Percentiles rank a stretch among this genome's conserved stretches.
These are phyloP conservation scores for Aspergillus fijiensis DNA, from an alignment of 2,329 filamentous ascomycete species.

Conservation along the genomic window DNA sequence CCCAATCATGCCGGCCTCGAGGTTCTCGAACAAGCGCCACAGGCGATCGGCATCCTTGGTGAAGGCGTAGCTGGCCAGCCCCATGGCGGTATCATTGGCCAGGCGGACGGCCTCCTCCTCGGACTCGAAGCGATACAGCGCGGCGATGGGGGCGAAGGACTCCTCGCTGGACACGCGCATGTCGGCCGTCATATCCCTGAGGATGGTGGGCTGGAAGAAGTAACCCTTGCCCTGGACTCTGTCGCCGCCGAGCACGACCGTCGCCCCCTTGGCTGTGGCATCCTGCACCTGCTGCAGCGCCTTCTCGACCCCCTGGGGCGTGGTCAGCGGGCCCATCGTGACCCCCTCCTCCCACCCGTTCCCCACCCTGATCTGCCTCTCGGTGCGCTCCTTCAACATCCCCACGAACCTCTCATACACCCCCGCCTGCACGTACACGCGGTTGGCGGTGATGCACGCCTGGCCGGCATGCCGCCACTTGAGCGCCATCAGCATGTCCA, in stretches of 20 bases:
- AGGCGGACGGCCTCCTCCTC: conserved; percentile 62
- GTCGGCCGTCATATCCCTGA: conserved; percentile 57
- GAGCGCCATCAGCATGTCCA: conserved; percentile 41
- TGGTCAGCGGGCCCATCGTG: conserved; percentile 62
- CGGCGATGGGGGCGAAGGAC: conserved; percentile 64
- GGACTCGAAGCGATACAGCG: conserved; percentile 63
- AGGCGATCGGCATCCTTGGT: conserved; percentile 66
- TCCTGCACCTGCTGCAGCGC: conserved; percentile 61
- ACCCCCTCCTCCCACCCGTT: conserved; percentile 56
- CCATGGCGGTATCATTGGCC: conserved; percentile 65
- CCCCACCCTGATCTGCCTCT: conserved; percentile 54
- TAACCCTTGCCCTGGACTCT: conserved; percentile 55
- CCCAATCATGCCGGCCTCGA: conserved; percentile 70
- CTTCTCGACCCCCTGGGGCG: conserved; percentile 56
- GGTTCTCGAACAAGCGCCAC: conserved; percentile 65
- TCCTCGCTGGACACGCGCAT: conserved; percentile 63
- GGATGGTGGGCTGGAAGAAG: conserved; percentile 69
- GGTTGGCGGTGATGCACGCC: conserved; percentile 48
- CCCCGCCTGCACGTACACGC: conserved; percentile 46
- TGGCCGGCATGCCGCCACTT: conserved; percentile 47
- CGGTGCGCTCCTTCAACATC: conserved; percentile 54
- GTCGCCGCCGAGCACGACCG: conserved; percentile 60
- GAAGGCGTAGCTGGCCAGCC: conserved; percentile 66
- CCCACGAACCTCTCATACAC: conserved; percentile 55
- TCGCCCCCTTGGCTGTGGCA: conserved; percentile 62